Percentiles rank a stretch among this genome's conserved stretches.
These are phyloP conservation scores for Raffaelea deltoideospora DNA, from an alignment of 2,329 filamentous ascomycete genomes.

Conservation along the genomic window DNA sequence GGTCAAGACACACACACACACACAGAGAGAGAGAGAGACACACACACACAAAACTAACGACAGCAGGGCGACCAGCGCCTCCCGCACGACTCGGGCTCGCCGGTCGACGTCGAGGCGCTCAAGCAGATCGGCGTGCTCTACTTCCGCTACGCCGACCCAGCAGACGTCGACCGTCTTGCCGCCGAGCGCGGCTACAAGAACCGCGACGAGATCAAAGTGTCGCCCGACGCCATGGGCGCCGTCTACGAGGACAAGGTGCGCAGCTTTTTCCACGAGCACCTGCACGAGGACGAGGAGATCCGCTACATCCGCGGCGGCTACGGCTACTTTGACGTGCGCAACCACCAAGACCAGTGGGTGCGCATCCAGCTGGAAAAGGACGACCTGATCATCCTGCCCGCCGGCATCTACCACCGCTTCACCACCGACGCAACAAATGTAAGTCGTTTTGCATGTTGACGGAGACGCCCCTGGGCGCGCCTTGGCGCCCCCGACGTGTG, in stretches of 20 bases:
- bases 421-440: slow-evolving; percentile 88
- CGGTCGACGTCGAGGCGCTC: slow-evolving; percentile 51
- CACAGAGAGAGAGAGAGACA: slow-evolving; percentile 1
- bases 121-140: slow-evolving; percentile 66
- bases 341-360: slow-evolving; percentile 74
- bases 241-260: slow-evolving; percentile 89
- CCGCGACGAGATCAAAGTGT: slow-evolving; percentile 84
- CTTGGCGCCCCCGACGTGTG: too few species aligned
- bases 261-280: slow-evolving; percentile 83
- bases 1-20: slow-evolving; percentile 2
- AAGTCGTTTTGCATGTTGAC: too few species aligned
- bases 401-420: slow-evolving; percentile 95
- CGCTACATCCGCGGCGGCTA: slow-evolving; percentile 78
- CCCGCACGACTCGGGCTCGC: slow-evolving; percentile 70
- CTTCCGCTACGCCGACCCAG: slow-evolving; percentile 48
- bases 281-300: slow-evolving; percentile 98
- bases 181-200: slow-evolving; percentile 73
- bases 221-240: slow-evolving; percentile 69
- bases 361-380: slow-evolving; percentile 69
- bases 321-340: slow-evolving; percentile 88
- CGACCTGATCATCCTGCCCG: slow-evolving; percentile 84
- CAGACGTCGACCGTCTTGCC: slow-evolving; percentile 61
- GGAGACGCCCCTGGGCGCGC: too few species aligned
- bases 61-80: slow-evolving; percentile 80
- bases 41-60: slow-evolving; percentile 2